Evolutionary conservation across 2,329 filamentous ascomycete species (phyloP), one percentile per base, ranked within the genome.

Genomic region (Aspergillus amoenus): DNA sequence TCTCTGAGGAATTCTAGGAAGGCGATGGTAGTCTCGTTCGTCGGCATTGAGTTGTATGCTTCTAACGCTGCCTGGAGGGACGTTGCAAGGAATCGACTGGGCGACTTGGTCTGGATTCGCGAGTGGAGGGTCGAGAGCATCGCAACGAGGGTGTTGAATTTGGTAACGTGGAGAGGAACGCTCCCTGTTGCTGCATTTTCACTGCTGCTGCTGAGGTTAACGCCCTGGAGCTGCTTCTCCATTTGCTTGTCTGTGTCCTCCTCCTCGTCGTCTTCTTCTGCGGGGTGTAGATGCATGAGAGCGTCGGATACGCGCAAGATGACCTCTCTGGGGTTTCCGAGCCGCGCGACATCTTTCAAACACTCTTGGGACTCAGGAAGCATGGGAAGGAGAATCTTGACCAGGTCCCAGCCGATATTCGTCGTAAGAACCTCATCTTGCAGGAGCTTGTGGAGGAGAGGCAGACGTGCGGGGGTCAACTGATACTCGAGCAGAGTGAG

Each of bases 401-500:
- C 81, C 42, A 88, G 70, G 69, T 88, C 85, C 85, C 85, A 88
- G 58, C 85, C 85, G 64, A 88, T 88, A 62, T 86, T 85, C 44
- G 78, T 79, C 4, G 84, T 86, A 37, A 88, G 70, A 46, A 78
- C 81, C 59, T 82, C 78, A 77, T 87, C 84, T 67, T 86, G 83
- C 13, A 88, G 75, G 18, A 87, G 76, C 37, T 78, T 73, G 64
- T 85, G 84, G 22, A 88, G 74, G 2, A 80, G 76, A 0, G 84
- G 83, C 18, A 88, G 73, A 52, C 81, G 84, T 54, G 82, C 79
- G 37, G 78, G 76, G 7, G 79, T 85, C 48, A 88, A 75, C 65
- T 87, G 85, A 72, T 87, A 86, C 66, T 88, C 85, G 52, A 88
- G 72, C 43, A 88, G 76, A 13, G 85, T 88, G 47, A 87, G 77